Evolutionary conservation across 148 eudicot genomes (phyloP), one percentile per base, ranked within the genome.

Genomic region (Persicaria tinctoria): DNA sequence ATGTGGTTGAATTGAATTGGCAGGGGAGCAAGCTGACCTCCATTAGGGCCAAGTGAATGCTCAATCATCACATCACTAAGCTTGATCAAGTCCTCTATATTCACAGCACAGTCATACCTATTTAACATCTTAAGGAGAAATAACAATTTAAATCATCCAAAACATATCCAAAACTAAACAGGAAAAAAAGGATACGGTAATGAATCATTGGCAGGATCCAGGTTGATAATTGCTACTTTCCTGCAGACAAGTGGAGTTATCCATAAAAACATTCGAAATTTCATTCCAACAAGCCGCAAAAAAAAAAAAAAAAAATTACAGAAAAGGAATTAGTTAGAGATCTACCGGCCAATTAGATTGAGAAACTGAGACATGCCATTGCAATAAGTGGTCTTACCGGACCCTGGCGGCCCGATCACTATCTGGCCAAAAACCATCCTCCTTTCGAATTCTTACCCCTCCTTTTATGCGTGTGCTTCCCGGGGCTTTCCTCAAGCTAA

Each of bases 31-130:
- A 54, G 13, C 88, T 80, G 49, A 94, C 98, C 98, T 88, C 98
- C 98, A 86, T 94, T 92, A 53, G 98, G 98, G 70, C 98, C 98
- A 77, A 94, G 98, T 14, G 96, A 86, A 78, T 94, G 98, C 86
- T 92, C 92, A 79, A 69, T 84, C 98, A 94, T 94, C 66, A 91
- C 97, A 87, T 94, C 96, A 75, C 83, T 84, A 32, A 94, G 97
- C 81, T 92, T 94, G 74, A 94, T 83, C 76, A 94, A 83, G 68
- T 94, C 97, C 85, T 94, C 97, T 75, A 94, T 88, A 78, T 94
- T 94, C 41, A 94, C 79, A 46, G 93, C 89, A 81, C 98, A 91
- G 6, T 90, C 98, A 80, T 93, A 91, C 51, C 98, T 93, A 72
- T 44, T 13, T 23, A 74, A 49, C n/a, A 38, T 5, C 68, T 78